Evolutionary conservation across 176 grass and related monocot genomes (phyloP), one percentile per base, ranked within the genome.

Genomic region (Microstegium vimineum): DNA sequence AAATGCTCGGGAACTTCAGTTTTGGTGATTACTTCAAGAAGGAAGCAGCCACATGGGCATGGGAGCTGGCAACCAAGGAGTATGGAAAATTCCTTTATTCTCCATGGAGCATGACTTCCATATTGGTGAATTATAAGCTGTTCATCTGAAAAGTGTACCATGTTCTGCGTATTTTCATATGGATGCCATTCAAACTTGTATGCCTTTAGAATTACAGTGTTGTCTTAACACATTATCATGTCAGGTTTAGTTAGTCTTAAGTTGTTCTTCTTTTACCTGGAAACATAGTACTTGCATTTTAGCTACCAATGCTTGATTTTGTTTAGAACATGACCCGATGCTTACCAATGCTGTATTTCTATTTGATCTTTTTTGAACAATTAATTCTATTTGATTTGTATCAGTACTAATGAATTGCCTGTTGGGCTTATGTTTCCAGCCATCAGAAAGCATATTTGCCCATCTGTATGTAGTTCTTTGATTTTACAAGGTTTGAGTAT

Each of bases 1-100:
- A 98, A 82, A 98, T 98, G 92, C 95, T 98, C 68, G 95, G 95
- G 30, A 98, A 98, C 90, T 98, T 98, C 82, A 98, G 95, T 71
- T 98, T 98, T 88, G 92, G 95, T 5, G 92, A 95, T 87, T 98
- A 98, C 84, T 98, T 95, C 87, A 98, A 98, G 89, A 95, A 93
- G 81, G 95, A 95, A 76, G 95, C 95, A 42, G 88, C 91, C 70
- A 36, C 82, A 62, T 98, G 95, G 95, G 89, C 95, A 80, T 98
- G 95, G 92, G 89, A 95, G 40, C 90, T 98, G 84, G 91, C 92
- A 84, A 95, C 90, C 61, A 98, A 91, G 87, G 95, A 98, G 95
- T 95, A 98, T 81, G 95, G 71, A 90, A 78, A 91, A 85, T 75
- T 85, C 61, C 79, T 86, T 88, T 89, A 89, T 89, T 79, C 71